Base-by-base conservation (phyloP, 1,139 yeast genomes). In the Suhomyces guaymorum region DNA sequence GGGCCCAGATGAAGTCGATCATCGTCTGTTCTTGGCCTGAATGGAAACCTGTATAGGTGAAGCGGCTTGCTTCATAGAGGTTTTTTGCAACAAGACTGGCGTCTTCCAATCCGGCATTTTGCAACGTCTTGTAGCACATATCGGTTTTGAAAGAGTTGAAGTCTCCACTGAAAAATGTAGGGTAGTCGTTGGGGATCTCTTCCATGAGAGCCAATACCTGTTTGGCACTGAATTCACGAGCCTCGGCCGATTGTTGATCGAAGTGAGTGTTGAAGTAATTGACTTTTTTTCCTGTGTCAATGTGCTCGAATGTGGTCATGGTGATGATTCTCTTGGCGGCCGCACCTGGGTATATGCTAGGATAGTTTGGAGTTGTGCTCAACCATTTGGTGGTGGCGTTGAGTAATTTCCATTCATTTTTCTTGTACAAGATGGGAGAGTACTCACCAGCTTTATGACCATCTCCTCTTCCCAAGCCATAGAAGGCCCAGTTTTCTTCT, bases 381-480 rank as follows among this genome's bases (percentile, higher is more conserved):
- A 72, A 51, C 77, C 78, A 73, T 37, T 59, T 57, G n/a, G 73
- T 68, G 14, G 63, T 59, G 36, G 59, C 57, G 19, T 59, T 53
- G 7, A 63, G 26, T 15, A 70, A 38, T 14, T 48, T 36, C 57
- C 72, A 59, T 16, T 54, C 59, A 2, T 49, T 38, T 4, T 56
- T 51, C 33, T 64, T 57, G 44, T 61, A 71, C 26, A 67, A 56
- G 13, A 73, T 59, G 1, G 78, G 77, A 26, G 73, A 62, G 41
- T 57, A 70, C 41, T 73, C 79, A 5, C 78, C 78, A 4, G 51
- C 46, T 5, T 52, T 51, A 9, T 49, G 46, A 4, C 78, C 78
- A 49, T 73, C 77, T 32, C 69, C 71, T 48, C 78, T 54, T 2
- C 78, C 78, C 10, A 64, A 68, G 2, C 75, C 75, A 37, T 63